Conservation (phyloP, 73 alveolate species). For the Uronychia setigera region DNA sequence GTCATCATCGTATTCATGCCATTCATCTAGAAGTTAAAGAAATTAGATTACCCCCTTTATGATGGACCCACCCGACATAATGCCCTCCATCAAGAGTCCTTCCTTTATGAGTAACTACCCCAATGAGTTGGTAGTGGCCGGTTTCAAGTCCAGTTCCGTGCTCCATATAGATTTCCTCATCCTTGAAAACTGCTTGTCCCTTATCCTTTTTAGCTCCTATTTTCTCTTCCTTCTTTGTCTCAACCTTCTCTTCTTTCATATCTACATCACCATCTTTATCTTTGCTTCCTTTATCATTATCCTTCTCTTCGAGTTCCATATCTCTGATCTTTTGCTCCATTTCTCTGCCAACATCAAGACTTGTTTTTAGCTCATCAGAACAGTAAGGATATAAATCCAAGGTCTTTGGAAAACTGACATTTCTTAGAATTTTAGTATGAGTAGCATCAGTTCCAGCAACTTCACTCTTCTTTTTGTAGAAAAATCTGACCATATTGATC, state of each 20-base stretch:
- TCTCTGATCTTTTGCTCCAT: constrained; percentile 85
- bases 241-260: constrained; percentile 63
- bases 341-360: constrained; percentile 93
- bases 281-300: neutral
- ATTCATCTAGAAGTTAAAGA: constrained; percentile 68
- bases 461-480: constrained; percentile 92
- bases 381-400: constrained; percentile 95
- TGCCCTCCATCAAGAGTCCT: constrained; percentile 99
- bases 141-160: constrained; percentile 91
- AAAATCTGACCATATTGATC: constrained; percentile 95
- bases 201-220: constrained; percentile 62
- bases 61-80: constrained; percentile 98
- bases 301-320: constrained; percentile 36
- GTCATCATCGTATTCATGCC: constrained; percentile 97
- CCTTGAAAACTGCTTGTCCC: constrained; percentile 74
- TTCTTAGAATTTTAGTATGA: constrained; percentile 92
- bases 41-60: constrained; percentile 45
- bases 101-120: constrained; percentile 98
- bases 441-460: constrained; percentile 96
- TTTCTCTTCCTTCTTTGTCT: constrained; percentile 83
- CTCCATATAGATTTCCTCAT: constrained; percentile 64
- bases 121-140: constrained; percentile 96
- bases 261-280: constrained; percentile 37
- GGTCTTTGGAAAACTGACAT: constrained; percentile 94
- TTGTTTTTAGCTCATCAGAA: constrained; percentile 87